A percentile compares a stretch with the other conserved stretches of the same genome.
These are phyloP conservation scores for Xerocomus nothofagi DNA, from an alignment of 1,284 basidiomycete genomes.

Conservation along the genomic window DNA sequence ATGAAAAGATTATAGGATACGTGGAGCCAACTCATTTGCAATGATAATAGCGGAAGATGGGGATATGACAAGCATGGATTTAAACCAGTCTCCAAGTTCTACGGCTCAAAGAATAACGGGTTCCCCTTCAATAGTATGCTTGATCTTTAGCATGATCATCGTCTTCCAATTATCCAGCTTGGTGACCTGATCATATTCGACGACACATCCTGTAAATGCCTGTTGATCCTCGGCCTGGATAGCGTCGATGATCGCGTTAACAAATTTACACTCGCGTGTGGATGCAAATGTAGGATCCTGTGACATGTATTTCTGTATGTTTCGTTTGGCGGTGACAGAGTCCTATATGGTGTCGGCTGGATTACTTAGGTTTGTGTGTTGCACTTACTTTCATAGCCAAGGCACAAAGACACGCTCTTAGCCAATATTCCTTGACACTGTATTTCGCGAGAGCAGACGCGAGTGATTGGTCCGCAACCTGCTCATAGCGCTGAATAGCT, in stretches of 20 bases:
- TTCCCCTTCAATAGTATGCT: constrained; percentile 73
- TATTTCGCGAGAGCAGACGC: constrained; percentile 91
- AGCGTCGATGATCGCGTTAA: constrained; percentile 74
- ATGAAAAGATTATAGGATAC: constrained; percentile 5
- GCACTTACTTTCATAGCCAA: constrained; percentile 81
- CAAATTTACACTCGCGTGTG: constrained; percentile 89
- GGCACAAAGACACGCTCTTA: constrained; percentile 85
- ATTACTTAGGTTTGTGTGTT: not conserved
- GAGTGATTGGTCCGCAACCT: constrained; percentile 87
- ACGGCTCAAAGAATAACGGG: constrained; percentile 38
- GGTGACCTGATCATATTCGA: constrained; percentile 85
- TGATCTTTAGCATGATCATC: constrained; percentile 82
- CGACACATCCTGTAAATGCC: constrained; percentile 75
- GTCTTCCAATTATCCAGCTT: constrained; percentile 98
- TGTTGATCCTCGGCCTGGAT: constrained; percentile 80
- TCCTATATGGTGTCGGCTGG: constrained; percentile 55
- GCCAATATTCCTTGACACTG: constrained; percentile 98
- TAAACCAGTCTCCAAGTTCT: not conserved
- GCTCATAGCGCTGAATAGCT: constrained; percentile 88
- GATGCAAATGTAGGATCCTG: constrained; percentile 82
- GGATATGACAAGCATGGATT: not conserved
- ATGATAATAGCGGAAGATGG: not conserved
- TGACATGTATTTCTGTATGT: constrained; percentile 71
- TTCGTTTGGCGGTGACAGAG: constrained; percentile 78
- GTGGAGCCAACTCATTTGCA: constrained; percentile 18